Percentiles rank a stretch among this genome's conserved stretches.
phyloP scores from a whole-genome alignment of 352 stramenopile species.

The Plasmopara halstedii region DNA sequence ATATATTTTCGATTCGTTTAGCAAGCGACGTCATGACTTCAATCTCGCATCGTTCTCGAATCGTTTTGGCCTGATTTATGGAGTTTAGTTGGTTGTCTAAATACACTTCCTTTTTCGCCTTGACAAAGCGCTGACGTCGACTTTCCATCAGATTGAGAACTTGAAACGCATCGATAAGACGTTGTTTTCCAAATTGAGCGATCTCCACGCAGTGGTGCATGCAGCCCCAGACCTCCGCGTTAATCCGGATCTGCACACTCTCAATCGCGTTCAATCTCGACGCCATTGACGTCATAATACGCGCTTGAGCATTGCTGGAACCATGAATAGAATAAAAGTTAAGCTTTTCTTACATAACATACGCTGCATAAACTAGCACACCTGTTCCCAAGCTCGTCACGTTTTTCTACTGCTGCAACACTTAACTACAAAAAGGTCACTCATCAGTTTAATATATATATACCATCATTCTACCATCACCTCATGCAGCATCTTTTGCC shows the following conservation, averaged over 20 bases:
- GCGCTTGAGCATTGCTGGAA: constrained; percentile 52
- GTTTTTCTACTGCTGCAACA: no score
- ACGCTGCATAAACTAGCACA: no score
- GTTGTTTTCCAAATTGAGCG: constrained; percentile 59
- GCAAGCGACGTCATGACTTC: no score
- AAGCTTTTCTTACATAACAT: no score
- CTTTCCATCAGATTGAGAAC: constrained; percentile 73
- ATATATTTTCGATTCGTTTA: no score
- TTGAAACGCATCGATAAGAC: constrained; percentile 59
- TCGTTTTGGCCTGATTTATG: no score
- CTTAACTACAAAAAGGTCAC: no score
- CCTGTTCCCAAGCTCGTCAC: no score
- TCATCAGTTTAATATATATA: no score
- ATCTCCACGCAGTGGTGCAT: constrained; percentile 81
- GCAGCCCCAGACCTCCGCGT: constrained; percentile 69
- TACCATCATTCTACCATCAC: no score
- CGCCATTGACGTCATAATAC: constrained; percentile 60
- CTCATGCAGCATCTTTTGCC: constrained; percentile 77
- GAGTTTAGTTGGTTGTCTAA: constrained; percentile 68
- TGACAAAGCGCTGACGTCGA: constrained; percentile 37
- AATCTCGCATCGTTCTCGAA: no score
- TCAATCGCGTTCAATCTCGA: constrained; percentile 59
- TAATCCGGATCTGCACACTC: constrained; percentile 48
- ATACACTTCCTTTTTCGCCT: constrained; percentile 52
- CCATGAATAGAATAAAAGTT: no score